A percentile compares a stretch with the other conserved stretches of the same genome.
Evolutionary conservation across 352 stramenopile species (phyloP).

Genomic region (Phytophthora ramorum): DNA sequence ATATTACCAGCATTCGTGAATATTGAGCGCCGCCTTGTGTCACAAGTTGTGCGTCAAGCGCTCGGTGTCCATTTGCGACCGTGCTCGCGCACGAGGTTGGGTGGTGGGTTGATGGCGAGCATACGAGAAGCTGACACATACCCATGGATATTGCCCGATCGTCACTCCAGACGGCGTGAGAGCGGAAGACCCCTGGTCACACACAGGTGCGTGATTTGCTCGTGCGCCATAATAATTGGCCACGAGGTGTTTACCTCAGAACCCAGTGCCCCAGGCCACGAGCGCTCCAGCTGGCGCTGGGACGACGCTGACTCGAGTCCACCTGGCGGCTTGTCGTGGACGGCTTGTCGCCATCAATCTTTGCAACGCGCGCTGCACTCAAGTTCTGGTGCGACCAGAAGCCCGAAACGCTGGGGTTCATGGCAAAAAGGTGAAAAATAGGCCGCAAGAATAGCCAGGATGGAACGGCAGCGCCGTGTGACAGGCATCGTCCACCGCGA

Average conservation of each 20-base stretch:
- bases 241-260: conserved; percentile 1
- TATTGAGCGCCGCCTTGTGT: no score
- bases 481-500: not conserved
- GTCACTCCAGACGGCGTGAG: no score
- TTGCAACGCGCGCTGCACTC: not conserved
- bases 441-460: not conserved
- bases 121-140: not conserved
- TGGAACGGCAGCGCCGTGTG: conserved; percentile 3
- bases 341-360: no score
- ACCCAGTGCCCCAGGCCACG: not conserved
- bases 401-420: conserved; percentile 6
- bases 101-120: not conserved
- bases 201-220: conserved; percentile 13
- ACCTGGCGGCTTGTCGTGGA: no score
- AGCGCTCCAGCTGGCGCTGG: conserved; percentile 13
- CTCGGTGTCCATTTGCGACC: conserved; percentile 6
- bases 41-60: not conserved
- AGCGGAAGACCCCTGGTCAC: no score
- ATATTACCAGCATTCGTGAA: no score
- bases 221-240: conserved; percentile 11
- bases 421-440: not conserved
- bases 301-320: conserved; percentile 2
- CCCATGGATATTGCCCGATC: not conserved
- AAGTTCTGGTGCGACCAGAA: conserved; percentile 23
- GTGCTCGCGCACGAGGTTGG: conserved; percentile 1